A percentile compares a stretch with the other conserved stretches of the same genome.
These are phyloP conservation scores for Leptographium galeiforme DNA, from an alignment of 2,329 filamentous ascomycete genomes.

Conservation along the genomic window DNA sequence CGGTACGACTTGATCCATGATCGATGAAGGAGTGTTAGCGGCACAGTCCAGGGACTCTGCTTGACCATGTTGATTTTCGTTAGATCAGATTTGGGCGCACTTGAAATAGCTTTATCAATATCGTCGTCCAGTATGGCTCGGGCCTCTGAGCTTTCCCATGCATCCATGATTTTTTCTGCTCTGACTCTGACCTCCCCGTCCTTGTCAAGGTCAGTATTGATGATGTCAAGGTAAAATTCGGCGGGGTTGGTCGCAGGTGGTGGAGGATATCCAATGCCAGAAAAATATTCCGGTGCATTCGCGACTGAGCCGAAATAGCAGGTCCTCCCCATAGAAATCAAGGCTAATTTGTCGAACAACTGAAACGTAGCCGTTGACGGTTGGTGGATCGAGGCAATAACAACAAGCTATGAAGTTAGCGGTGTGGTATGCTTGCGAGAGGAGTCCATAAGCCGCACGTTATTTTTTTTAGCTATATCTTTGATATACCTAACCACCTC, in stretches of 20 bases:
- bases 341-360: constrained; percentile 65
- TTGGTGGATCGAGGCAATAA: constrained; percentile 76
- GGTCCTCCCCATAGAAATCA: constrained; percentile 57
- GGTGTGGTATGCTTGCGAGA: too few species aligned
- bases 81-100: constrained; percentile 16
- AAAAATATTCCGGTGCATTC: constrained; percentile 49
- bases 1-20: constrained; percentile 74
- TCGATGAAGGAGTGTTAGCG: constrained; percentile 50
- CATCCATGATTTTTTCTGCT: constrained; percentile 37
- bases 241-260: constrained; percentile 65
- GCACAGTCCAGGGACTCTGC: constrained; percentile 35
- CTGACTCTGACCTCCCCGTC: constrained; percentile 31
- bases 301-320: constrained; percentile 59
- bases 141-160: constrained; percentile 29
- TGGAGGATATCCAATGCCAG: constrained; percentile 43
- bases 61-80: constrained; percentile 13
- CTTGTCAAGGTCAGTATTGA: constrained; percentile 61
- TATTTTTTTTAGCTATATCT: constrained; percentile 50
- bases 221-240: constrained; percentile 64
- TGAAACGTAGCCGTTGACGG: constrained; percentile 68
- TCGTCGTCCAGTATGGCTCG: constrained; percentile 12
- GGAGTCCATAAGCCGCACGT: constrained; percentile 27
- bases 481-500: constrained; percentile 67
- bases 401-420: constrained; percentile 42
- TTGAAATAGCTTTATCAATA: constrained; percentile 14